A percentile compares a stretch with the other conserved stretches of the same genome.
phyloP scores from a whole-genome alignment of 306 rosid genomes.

The Senna tora region DNA sequence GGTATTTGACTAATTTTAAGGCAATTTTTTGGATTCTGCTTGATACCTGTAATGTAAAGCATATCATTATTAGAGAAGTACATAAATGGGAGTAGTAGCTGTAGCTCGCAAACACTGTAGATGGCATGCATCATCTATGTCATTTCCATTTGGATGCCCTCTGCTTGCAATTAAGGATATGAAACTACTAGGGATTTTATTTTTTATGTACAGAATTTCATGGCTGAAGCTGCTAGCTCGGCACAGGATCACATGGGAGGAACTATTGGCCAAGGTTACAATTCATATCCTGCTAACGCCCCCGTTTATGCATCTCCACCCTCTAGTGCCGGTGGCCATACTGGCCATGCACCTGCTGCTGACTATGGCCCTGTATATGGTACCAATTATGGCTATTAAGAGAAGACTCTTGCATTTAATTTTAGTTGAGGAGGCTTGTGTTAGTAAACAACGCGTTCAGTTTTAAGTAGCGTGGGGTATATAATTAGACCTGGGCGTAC shows the following conservation, averaged over 20 bases:
- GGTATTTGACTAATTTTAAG: slow-evolving; percentile 43
- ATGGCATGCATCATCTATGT: neutral
- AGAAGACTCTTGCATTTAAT: slow-evolving; percentile 33
- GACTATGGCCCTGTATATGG: slow-evolving; percentile 61
- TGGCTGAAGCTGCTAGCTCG: slow-evolving; percentile 66
- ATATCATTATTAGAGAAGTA: slow-evolving; percentile 5
- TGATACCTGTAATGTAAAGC: slow-evolving; percentile 6
- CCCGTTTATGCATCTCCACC: slow-evolving; percentile 57
- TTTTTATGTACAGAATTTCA: slow-evolving; percentile 53
- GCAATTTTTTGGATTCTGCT: slow-evolving; percentile 16
- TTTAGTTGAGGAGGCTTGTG: slow-evolving; percentile 34
- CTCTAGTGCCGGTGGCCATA: slow-evolving; percentile 42
- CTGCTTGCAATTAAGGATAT: neutral
- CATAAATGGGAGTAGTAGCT: neutral
- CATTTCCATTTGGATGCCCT: neutral
- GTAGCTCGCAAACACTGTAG: neutral
- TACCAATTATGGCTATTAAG: slow-evolving; percentile 56
- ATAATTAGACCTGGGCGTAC: neutral
- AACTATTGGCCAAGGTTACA: slow-evolving; percentile 51
- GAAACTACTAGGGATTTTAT: slow-evolving; percentile 1
- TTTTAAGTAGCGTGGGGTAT: slow-evolving; percentile 25
- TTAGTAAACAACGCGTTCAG: slow-evolving; percentile 38
- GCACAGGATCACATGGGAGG: slow-evolving; percentile 53
- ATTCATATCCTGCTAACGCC: slow-evolving; percentile 50
- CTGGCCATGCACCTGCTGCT: slow-evolving; percentile 52